Base-by-base conservation (phyloP, 805 yeast genomes). In the Candida jianshihensis region DNA sequence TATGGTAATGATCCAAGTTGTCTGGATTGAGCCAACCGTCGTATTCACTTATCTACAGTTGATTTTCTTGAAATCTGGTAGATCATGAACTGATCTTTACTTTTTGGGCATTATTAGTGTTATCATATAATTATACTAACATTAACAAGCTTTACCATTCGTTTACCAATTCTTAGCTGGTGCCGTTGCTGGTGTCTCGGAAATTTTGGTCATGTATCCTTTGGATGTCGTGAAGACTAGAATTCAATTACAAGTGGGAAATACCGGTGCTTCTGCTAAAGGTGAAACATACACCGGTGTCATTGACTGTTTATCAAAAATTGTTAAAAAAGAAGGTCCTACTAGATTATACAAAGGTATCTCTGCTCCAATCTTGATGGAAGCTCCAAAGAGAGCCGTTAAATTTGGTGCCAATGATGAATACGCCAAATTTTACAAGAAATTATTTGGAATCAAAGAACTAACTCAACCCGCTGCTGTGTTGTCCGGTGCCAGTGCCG, bases 311-410 rank as follows among this genome's bases (percentile, higher is more conserved):
- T 61, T 92, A 49, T 63, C 71, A 44, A 88, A 89, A 63, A 90
- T 92, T 49, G 73, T 92, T 50, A 76, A 74, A 51, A 78, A 75
- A 48, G 98, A 92, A 61, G 98, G 98, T 35, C 71, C 78, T 29
- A 63, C 81, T 10, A 71, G 92, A 44, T 72, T 90, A 40, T 92
- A 92, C 65, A 79, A 89, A 57, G 99, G 99, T 47, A 92, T 92
- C 53, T 67, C 84, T 21, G 96, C 98, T 18, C 99, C 99, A 24
- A 86, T 92, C 49, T 70, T 92, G 53, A 92, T 92, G 98, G 99
- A 92, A 63, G 98, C 97, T 12, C 98, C 98, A 46, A 92, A 92
- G 71, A 79, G 99, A 68, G 98, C 98, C 29, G 89, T 96, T 47
- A 92, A 92, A 63, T 92, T 92, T 59, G 97, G 97, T 35, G 96